Base-by-base conservation (phyloP, 306 rosid species). In the Castanopsis chinensis region DNA sequence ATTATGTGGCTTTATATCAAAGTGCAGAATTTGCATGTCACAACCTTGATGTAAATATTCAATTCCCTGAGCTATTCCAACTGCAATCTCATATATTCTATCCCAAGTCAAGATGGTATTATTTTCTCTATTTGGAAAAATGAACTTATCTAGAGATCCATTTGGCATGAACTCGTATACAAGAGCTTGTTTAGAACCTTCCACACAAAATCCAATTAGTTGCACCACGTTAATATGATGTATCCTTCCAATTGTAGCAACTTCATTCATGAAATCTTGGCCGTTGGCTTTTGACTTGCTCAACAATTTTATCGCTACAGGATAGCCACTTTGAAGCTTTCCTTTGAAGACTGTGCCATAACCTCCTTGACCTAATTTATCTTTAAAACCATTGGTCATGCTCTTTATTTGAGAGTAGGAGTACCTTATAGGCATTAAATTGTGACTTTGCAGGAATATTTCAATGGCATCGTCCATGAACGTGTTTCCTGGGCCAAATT, bases 161-260 rank as follows among this genome's bases (percentile, higher is more conserved):
- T 71, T 71, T 15, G 75, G 18, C 57, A 71, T 71, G 30, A 43
- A 71, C 5, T 71, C 75, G n/a, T 41, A 45, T 5, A 45, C 75
- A 71, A 71, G 75, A 43, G 75, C 75, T 1, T 25, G 58, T 11
- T 71, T 45, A 18, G 75, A 64, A 13, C 57, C 32, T 27, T 71
- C 75, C 5, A 7, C 75, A 71, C 75, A 71, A 0, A 45, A 71
- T 4, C 75, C 35, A 41, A 71, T 41, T 17, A 71, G 75, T 11
- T 18, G 75, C 17, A 71, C 75, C 10, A 71, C 57, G 45, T 71
- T 71, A 20, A 43, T 25, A 71, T 71, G 75, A 23, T 45, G 18
- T 32, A 71, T 41, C 17, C 69, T 61, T 20, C 35, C 28, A 18
- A 61, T 20, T 0, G 69, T 25, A 20, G 69, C 23, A 0, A 71